Conservation (phyloP, 441 rosid genomes). For the Bruguiera hainesii region DNA sequence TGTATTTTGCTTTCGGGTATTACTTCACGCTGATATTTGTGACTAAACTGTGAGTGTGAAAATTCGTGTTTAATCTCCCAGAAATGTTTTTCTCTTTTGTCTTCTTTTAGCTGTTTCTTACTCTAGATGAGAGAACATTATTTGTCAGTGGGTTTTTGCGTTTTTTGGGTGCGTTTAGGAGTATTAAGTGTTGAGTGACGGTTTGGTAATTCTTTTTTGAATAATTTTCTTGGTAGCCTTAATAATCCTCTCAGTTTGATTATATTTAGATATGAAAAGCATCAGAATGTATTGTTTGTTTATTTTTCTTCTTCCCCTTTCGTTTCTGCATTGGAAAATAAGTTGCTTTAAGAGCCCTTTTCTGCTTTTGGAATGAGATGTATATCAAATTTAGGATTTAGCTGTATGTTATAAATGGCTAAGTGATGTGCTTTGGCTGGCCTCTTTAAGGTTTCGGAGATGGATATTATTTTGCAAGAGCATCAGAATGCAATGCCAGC, state of each 20-base stretch:
- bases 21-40: background rate
- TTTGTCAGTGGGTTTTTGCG: too few relatives aligned
- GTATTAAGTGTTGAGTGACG: too few relatives aligned
- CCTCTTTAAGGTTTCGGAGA: conserved; percentile 64
- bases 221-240: too few relatives aligned
- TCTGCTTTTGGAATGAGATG: background rate
- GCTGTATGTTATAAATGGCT: background rate
- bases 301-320: background rate
- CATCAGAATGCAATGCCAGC: conserved; percentile 75
- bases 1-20: conserved; percentile 1
- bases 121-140: too few relatives aligned
- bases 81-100: too few relatives aligned
- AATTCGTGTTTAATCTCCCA: too few relatives aligned
- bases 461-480: conserved; percentile 85
- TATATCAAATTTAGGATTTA: conserved; percentile 5
- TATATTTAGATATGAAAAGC: too few relatives aligned
- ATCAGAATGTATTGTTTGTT: background rate
- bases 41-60: too few relatives aligned
- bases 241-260: too few relatives aligned
- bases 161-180: too few relatives aligned
- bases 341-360: background rate
- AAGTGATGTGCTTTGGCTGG: conserved; percentile 1
- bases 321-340: background rate
- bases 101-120: too few relatives aligned
- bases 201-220: background rate